phyloP scores from a whole-genome alignment of 2,329 filamentous ascomycete genomes.

The Arthrobotrys conoides region DNA sequence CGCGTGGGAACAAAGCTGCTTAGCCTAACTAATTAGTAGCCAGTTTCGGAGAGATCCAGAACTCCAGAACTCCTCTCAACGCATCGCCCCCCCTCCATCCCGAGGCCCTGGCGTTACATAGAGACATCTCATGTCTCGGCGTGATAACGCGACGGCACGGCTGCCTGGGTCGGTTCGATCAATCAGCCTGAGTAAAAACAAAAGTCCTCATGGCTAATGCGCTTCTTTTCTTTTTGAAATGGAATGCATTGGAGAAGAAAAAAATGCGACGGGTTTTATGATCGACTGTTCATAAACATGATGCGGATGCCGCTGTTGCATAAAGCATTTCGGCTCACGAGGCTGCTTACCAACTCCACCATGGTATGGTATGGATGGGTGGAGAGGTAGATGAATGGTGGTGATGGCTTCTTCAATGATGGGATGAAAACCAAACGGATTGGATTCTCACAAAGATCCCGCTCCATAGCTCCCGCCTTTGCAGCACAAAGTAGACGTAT shows the following conservation, averaged over 20 bases:
- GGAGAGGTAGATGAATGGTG: constrained; percentile 11
- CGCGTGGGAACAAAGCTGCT: constrained; percentile 42
- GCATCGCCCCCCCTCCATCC: constrained; percentile 47
- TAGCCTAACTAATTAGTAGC: constrained; percentile 44
- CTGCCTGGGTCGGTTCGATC: constrained; percentile 52
- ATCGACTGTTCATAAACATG: constrained; percentile 37
- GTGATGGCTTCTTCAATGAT: constrained; percentile 42
- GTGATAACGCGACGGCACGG: constrained; percentile 59
- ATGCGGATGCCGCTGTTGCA: constrained; percentile 59
- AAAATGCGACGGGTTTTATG: constrained; percentile 45
- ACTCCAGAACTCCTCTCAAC: constrained; percentile 61
- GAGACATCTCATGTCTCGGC: constrained; percentile 35
- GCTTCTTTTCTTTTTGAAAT: constrained; percentile 26
- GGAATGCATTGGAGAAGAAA: constrained; percentile 39
- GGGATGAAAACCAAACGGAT: constrained; percentile 53
- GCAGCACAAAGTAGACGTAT: constrained; percentile 46
- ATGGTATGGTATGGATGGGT: constrained; percentile 22
- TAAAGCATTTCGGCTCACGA: constrained; percentile 51
- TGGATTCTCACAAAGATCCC: constrained; percentile 39
- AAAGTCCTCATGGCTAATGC: constrained; percentile 40
- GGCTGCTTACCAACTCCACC: constrained; percentile 42
- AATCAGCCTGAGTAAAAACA: constrained; percentile 41
- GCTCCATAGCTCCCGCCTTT: constrained; percentile 56
- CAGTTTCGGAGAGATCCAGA: constrained; percentile 55
- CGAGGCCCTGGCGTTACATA: constrained; percentile 49